Evolutionary conservation across 768 basidiomycete species (phyloP), one percentile per base, ranked within the genome.

Genomic region (Leucocoprinus leucothites): DNA sequence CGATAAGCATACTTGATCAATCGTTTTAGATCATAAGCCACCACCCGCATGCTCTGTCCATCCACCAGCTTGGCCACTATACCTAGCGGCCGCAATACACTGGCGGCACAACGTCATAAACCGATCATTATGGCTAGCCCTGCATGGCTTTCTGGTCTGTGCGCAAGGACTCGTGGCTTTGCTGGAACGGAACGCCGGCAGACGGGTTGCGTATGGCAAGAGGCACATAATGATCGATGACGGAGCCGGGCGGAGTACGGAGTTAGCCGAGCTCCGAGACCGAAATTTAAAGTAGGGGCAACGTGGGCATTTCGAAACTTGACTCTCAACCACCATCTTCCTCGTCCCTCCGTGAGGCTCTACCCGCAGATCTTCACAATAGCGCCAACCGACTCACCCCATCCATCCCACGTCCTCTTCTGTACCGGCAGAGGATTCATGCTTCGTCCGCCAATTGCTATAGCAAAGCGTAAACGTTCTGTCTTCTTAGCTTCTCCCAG

Each of bases 391-490:
- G 69, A 74, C 74, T 70, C 71, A 66, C 67, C 71, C 70, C 65
- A 69, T 54, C 58, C 65, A 64, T 65, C 67, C 55, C 56, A 58
- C 65, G 73, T 82, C 58, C 57, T 71, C 81, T 84, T 83, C 84
- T 85, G 83, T 82, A 77, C 67, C 69, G 77, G 75, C 84, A 86
- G 86, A 83, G 79, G 83, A 86, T 92, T 91, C 89, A 92, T 92
- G 89, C 89, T 89, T 90, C 88, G 87, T 81, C 87, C 87, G 83
- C 85, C 84, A 80, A 82, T 84, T 76, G 77, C 74, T 82, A 83
- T 81, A 75, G 73, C 79, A 71, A 81, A 81, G 77, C 78, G 82
- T 74, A 84, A 82, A 75, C 80, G 74, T 74, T 80, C 78, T 67
- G 69, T 70, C 61, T 70, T 73, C 67, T 74, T 72, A 74, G 69